A percentile compares a stretch with the other conserved stretches of the same genome.
phyloP scores from a whole-genome alignment of 768 basidiomycete species.

The Leccinum uliginosum region DNA sequence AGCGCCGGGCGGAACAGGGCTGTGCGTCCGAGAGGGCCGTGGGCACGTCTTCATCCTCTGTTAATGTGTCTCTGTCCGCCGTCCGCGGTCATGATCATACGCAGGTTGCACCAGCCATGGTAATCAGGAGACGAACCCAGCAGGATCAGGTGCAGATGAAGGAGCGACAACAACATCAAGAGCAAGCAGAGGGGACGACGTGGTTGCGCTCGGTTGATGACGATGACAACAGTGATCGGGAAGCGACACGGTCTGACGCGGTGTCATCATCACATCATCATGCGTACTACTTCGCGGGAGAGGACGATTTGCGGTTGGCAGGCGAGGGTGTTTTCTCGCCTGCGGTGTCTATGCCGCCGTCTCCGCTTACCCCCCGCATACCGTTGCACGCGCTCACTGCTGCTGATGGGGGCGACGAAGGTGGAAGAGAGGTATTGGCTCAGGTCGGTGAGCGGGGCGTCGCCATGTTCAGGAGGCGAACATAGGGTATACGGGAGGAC shows the following conservation, averaged over 20 bases:
- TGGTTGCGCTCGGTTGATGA: not conserved
- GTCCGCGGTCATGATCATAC: not conserved
- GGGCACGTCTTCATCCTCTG: not conserved
- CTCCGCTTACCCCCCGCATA: slow-evolving; percentile 50
- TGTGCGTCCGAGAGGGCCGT: not conserved
- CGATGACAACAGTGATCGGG: not conserved
- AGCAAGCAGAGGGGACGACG: not conserved
- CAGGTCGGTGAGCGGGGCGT: slow-evolving; percentile 10
- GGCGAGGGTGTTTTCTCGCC: slow-evolving; percentile 76
- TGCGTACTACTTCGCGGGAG: slow-evolving; percentile 53
- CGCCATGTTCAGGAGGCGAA: slow-evolving; percentile 19
- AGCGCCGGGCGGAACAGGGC: not conserved
- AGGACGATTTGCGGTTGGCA: slow-evolving; percentile 49
- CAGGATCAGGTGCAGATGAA: not conserved
- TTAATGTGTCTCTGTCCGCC: not conserved
- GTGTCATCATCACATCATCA: slow-evolving; percentile 24
- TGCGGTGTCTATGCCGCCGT: slow-evolving; percentile 59
- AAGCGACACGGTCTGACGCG: not conserved
- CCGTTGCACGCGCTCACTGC: slow-evolving; percentile 13
- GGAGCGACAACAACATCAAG: not conserved
- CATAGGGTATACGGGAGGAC: slow-evolving; percentile 3
- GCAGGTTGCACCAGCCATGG: not conserved
- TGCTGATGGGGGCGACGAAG: slow-evolving; percentile 1
- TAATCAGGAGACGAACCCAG: not conserved
- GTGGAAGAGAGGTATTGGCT: slow-evolving; percentile 1